Evolutionary conservation across 352 stramenopile genomes (phyloP), one percentile per base, ranked within the genome.

Genomic region (Phytophthora aleatoria): DNA sequence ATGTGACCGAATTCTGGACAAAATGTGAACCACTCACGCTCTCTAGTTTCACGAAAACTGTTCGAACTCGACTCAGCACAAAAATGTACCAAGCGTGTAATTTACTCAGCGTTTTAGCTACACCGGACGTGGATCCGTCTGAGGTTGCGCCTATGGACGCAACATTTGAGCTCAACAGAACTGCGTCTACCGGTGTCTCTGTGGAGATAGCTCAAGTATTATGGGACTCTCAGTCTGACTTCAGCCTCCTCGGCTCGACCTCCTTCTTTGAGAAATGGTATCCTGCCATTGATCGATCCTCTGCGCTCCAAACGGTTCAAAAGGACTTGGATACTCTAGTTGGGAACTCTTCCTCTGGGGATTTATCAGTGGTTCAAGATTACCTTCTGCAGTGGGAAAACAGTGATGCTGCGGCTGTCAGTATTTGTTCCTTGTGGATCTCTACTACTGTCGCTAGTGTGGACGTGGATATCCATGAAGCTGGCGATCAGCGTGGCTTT

Each of bases 161-260:
- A 27, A 73, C 64, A 8, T 91, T 91, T 38, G 82, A 91, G 61
- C 62, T 89, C 53, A 91, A 91, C 48, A 24, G 57, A 4, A 84
- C 62, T 3, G 39, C 13, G 47, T 63, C 20, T 20, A 20, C 20
- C 1, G 56, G 36, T 16, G 60, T 91, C 3, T 75, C 82, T 1
- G 63, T 89, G 10, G 74, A 74, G 1, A 49, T 74, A 1, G 79
- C 82, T 2, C 45, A 77, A 10, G 58, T 50, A 2, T 26, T 80
- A 1, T 89, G 78, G 82, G 47, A 70, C 13, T 35, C 67, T 13
- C 56, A 60, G 4, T 69, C 61, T 0, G 39, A 26, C 13, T 83
- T 70, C 64, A 77, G 69, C 33, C 78, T 91, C 8, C 77, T 80
- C 3, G 76, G 75, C 12, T 31, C 63, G 0, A 36, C 44, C 3